Evolutionary conservation across 2,329 filamentous ascomycete species (phyloP), one percentile per base, ranked within the genome.

Genomic region (Colletotrichum neosansevieriae): DNA sequence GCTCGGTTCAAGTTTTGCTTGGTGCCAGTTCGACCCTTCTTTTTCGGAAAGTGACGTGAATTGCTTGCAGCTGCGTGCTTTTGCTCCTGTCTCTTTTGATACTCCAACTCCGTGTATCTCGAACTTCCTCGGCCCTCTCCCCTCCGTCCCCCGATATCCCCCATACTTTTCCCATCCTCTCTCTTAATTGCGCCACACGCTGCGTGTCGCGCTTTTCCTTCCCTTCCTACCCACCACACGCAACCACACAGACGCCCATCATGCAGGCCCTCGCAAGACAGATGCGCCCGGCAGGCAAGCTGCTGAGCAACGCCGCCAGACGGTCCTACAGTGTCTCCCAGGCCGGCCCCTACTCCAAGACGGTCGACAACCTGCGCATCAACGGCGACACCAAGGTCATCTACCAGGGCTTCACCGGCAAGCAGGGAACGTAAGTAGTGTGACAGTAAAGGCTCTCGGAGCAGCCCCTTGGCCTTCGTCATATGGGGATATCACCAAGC

Each of bases 371-470:
- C 87, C 89, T 98, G 77, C 92, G 94, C 83, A 94, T 98, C 86
- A 97, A 94, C 83, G 79, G 86, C 80, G 91, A 98, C 74, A 99
- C 96, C 76, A 97, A 96, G 86, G 94, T 99, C 74, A 86, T 98
- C 77, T 98, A 89, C 86, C 96, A 99, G 85, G 96, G 96, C 74
- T 98, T 98, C 83, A 98, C 95, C 65, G 95, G 95, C 80, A 96
- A 93, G 87, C 94, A 97, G 88, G 94, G 94, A 91, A 95, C 92
- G 92, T 94, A 82, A 83, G 91, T 91, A 62, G 50, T 60, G 56
- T 56, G 54, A 56, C 65, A 51, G 38, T 49, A 36, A 24, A 24
- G 24, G 24, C 15, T 42, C 32, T 38, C 58, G 63, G 58, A 29
- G 32, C 19, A 19, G 21, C 9, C 50, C 65, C 60, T 60, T 57